Conservation (phyloP, 2,329 filamentous ascomycete genomes). For the Amylocarpus encephaloides region DNA sequence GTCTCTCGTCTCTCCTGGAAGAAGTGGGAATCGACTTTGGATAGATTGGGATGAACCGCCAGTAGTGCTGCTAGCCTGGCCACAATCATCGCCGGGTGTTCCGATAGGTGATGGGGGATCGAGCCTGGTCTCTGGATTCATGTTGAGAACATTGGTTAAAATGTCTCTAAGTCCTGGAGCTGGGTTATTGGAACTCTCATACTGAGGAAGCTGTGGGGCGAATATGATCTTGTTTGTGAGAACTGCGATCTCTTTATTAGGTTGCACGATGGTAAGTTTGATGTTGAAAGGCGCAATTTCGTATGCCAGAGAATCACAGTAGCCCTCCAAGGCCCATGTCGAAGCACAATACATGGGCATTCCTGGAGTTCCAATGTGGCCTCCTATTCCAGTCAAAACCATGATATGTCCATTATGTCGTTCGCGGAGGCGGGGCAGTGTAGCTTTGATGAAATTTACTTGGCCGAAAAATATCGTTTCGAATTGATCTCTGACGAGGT, state of each 20-base stretch:
- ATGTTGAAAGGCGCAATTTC: constrained; percentile 96
- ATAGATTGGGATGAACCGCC: constrained; percentile 32
- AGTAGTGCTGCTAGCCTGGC: constrained; percentile 9
- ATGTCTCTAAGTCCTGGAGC: constrained; percentile 81
- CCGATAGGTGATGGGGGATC: constrained; percentile 5
- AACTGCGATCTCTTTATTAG: constrained; percentile 84
- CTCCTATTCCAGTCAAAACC: constrained; percentile 81
- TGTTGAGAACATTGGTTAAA: constrained; percentile 70
- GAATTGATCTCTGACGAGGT: constrained; percentile 83
- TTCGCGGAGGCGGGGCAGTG: constrained; percentile 70
- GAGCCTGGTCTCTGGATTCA: constrained; percentile 57
- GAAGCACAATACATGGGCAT: constrained; percentile 87
- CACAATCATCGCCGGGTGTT: background rate
- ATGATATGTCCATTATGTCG: constrained; percentile 86
- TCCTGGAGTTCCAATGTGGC: constrained; percentile 87
- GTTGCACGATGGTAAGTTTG: constrained; percentile 92
- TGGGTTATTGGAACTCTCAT: constrained; percentile 61
- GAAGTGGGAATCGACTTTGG: constrained; percentile 65
- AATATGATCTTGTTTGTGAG: constrained; percentile 83
- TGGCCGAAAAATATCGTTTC: constrained; percentile 93
- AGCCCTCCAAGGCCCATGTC: constrained; percentile 92
- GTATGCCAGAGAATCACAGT: constrained; percentile 91
- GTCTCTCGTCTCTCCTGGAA: constrained; percentile 63
- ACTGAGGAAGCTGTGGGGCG: constrained; percentile 68
- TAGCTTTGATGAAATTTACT: constrained; percentile 90